Evolutionary conservation across 73 alveolate genomes (phyloP), one percentile per base, ranked within the genome.

Genomic region (Halteria grandinella): DNA sequence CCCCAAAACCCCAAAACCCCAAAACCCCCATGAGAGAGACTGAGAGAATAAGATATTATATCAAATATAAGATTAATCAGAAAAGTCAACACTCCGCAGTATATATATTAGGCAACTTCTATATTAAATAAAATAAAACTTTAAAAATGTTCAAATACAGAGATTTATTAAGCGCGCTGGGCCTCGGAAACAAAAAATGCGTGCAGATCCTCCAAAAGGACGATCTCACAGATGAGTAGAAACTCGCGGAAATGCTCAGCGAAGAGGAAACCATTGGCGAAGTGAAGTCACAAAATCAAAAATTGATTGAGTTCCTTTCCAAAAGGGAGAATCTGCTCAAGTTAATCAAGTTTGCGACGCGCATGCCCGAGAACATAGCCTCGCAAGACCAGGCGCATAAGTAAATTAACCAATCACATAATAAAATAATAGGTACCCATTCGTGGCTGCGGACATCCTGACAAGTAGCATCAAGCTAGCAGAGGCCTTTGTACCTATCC

Each of bases 231-330:
- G n/a, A 24, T n/a, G 57, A 39, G 6, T 12, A 40, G 14, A 62
- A 62, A 23, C 15, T 62, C 2, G 57, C 36, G 23, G 60, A 39
- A 20, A 20, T 62, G 5, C 24, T 62, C 20, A 29, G 31, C 12
- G 78, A 62, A 21, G 78, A 62, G 24, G 78, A 62, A 23, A 62
- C 78, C 36, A 31, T 62, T 4, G 24, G 48, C 11, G 78, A 62
- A 23, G 36, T 57, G 49, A 36, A 41, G 17, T 39, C 32, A 62
- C 12, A 62, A 21, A 62, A 62, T 62, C 57, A 48, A 41, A 62
- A 41, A 33, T 60, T 62, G 27, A 17, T 62, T 44, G 78, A 62
- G 3, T 62, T 62, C 62, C 44, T 62, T 8, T 39, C 57, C 45
- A 12, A 41, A 18, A 62, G 28, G 24, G 78, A 62, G 41, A 62